A percentile compares a stretch with the other conserved stretches of the same genome.
Conservation (phyloP, 768 basidiomycete species). For the Lentinula edodes region DNA sequence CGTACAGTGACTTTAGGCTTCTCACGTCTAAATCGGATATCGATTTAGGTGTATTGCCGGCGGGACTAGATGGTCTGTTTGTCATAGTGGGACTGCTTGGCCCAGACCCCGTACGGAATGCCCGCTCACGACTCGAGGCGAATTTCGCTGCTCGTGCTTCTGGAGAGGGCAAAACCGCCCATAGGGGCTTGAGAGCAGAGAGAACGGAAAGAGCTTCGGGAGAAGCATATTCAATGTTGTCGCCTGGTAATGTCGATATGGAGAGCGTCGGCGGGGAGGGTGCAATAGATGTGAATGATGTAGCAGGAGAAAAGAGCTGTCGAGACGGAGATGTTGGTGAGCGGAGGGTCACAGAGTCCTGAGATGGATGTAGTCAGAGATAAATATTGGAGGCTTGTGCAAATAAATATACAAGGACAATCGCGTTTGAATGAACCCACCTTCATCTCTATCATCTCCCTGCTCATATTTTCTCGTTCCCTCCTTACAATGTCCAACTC, state of each 20-base stretch:
- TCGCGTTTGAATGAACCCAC: not conserved
- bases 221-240: conserved; percentile 17
- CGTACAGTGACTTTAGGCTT: conserved; percentile 78
- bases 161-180: conserved; percentile 79
- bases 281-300: not conserved
- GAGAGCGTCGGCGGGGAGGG: conserved; percentile 19
- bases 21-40: conserved; percentile 84
- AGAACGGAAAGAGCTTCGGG: conserved; percentile 51
- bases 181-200: conserved; percentile 64
- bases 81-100: conserved; percentile 20
- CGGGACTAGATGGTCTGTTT: conserved; percentile 25
- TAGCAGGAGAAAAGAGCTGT: not conserved
- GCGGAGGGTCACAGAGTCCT: conserved; percentile 29
- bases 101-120: conserved; percentile 42
- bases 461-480: conserved; percentile 46
- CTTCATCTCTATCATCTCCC: conserved; percentile 33
- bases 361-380: not conserved
- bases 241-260: conserved; percentile 17
- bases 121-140: conserved; percentile 28
- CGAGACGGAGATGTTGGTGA: not conserved
- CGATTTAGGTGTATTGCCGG: conserved; percentile 32
- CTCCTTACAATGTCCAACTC: conserved; percentile 51
- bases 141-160: conserved; percentile 74
- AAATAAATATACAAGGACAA: not conserved
- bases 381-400: not conserved